These are phyloP conservation scores for Populus tremula DNA, from an alignment of 345 rosid genomes.

Conservation along the genomic window DNA sequence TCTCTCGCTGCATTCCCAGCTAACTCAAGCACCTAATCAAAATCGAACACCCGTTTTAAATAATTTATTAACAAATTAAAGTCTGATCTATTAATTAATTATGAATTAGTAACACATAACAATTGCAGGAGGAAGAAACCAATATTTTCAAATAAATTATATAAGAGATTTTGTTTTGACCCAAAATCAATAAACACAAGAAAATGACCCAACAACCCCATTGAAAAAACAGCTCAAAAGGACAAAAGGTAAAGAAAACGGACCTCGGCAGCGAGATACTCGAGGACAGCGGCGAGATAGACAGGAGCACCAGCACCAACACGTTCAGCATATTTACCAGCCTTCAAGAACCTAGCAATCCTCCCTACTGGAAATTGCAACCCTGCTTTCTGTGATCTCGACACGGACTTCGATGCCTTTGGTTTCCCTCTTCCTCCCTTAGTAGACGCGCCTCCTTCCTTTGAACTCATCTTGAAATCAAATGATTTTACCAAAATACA, in stretches of 20 bases:
- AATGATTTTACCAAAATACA: background rate
- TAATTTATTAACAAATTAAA: background rate
- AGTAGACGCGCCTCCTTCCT: conserved; percentile 30
- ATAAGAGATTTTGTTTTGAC: no score
- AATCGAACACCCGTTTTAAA: background rate
- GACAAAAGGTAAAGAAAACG: background rate
- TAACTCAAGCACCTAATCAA: conserved; percentile 55
- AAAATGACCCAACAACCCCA: background rate
- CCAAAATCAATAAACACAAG: background rate
- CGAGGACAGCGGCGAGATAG: conserved; percentile 82
- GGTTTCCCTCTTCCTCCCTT: conserved; percentile 75
- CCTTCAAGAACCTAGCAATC: conserved; percentile 64
- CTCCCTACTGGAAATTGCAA: conserved; percentile 72
- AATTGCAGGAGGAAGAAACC: no score
- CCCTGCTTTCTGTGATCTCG: conserved; percentile 63
- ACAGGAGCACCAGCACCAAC: conserved; percentile 72
- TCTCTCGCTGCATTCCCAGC: conserved; percentile 83
- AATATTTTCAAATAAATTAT: no score
- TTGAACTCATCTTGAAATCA: conserved; percentile 45
- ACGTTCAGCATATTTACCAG: conserved; percentile 69
- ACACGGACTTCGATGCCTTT: conserved; percentile 59
- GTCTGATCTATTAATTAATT: no score
- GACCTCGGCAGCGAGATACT: conserved; percentile 82
- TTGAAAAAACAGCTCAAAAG: background rate
- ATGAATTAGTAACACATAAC: no score